These are phyloP conservation scores for Microbotryum intermedium DNA, from an alignment of 1,284 basidiomycete genomes.

Conservation along the genomic window DNA sequence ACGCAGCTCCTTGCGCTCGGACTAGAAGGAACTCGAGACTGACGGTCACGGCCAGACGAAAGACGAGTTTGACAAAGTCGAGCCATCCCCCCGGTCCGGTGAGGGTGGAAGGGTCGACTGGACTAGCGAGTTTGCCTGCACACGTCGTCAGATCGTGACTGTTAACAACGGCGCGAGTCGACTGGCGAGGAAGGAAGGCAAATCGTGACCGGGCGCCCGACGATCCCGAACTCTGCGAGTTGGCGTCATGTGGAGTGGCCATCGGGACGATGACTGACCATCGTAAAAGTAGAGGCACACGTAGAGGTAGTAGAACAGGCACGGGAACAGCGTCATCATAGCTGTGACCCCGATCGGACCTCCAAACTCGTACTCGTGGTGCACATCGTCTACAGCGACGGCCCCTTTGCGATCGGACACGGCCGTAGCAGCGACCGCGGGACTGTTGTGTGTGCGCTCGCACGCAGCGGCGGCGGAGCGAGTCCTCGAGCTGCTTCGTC, in stretches of 20 bases:
- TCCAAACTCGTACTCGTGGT: slow-evolving; percentile 72
- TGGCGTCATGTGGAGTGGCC: slow-evolving; percentile 2
- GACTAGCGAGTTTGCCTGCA: slow-evolving; percentile 18
- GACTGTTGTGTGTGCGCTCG: too few relatives aligned
- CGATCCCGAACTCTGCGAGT: neutral
- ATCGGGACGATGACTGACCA: slow-evolving; percentile 51
- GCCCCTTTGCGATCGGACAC: neutral
- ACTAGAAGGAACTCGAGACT: neutral
- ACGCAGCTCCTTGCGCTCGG: too few relatives aligned
- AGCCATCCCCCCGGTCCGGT: slow-evolving; percentile 24
- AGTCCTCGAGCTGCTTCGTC: too few relatives aligned
- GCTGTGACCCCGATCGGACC: slow-evolving; percentile 82
- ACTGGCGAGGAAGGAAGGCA: neutral
- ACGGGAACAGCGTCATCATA: slow-evolving; percentile 91
- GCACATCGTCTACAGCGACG: neutral
- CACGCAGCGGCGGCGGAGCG: too few relatives aligned
- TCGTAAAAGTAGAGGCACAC: slow-evolving; percentile 96
- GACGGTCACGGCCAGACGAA: slow-evolving; percentile 24
- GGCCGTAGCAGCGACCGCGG: too few relatives aligned
- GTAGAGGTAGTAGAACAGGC: slow-evolving; percentile 96
- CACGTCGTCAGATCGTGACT: too few relatives aligned
- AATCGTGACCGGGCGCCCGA: neutral
- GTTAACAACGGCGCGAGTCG: neutral
- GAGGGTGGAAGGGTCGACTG: slow-evolving; percentile 3
- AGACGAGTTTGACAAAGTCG: slow-evolving; percentile 24